Evolutionary conservation across 2,329 filamentous ascomycete genomes (phyloP), one percentile per base, ranked within the genome.

Genomic region (Hymenotorrendiella dingleyae): DNA sequence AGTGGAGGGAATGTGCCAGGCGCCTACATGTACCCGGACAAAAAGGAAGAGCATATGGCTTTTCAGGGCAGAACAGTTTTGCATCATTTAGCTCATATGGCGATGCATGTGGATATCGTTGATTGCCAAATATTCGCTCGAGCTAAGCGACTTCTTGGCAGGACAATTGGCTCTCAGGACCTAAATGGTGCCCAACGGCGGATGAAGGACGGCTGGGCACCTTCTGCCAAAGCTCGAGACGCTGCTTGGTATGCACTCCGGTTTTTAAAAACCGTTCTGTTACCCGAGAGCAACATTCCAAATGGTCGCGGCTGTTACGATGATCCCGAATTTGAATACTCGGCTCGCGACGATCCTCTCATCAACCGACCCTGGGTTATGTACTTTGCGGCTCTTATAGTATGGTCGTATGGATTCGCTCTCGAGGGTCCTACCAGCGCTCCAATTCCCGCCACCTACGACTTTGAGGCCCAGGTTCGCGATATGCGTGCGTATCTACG

Each of bases 101-200:
- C 89, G 3, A 95, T 95, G 76, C 89, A 97, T 59, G 89, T 94
- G 19, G 91, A 97, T 59, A 88, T 97, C 41, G 86, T 94, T n/a
- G 91, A 97, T 62, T 91, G 89, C 57, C 91, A 97, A 65, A 94
- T 97, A 52, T 96, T 93, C 62, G 93, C 91, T 4, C 82, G 90
- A 7, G 88, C 91, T 1, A 86, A 83, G 54, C 76, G 90, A 22
- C 74, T 96, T 2, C 77, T 97, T 4, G 91, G 93, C 17, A 81
- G 91, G 35, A 82, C 83, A 1, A 94, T 97, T 47, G 89, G 86
- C 1, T 72, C 79, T 2, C 80, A 86, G 48, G 93, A 97, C 64
- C 82, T 93, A 43, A 81, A 74, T 49, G 83, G 80, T 38, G 88
- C 88, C 3, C 80, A 86, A 53, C 77, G 86, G 43, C 80, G 89